Base-by-base conservation (phyloP, 208 protist genomes). In the Balamuthia mandrillaris region DNA sequence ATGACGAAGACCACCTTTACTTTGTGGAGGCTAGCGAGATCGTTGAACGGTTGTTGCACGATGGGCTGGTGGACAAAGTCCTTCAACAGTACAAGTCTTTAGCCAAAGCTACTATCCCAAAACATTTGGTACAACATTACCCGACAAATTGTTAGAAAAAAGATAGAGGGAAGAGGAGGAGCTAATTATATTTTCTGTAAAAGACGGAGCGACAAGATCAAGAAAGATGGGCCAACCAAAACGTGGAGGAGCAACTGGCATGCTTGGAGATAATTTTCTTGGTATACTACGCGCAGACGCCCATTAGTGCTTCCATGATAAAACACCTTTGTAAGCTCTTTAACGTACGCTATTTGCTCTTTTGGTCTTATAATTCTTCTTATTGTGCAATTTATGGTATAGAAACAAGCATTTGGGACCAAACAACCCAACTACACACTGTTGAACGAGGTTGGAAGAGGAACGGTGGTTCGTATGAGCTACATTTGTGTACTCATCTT, bases 201-300 rank as follows among this genome's bases (percentile, higher is more conserved):
- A 31, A 74, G 65, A 31, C 27, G 47, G 3, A n/a, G 33, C 39
- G 65, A 14, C 42, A 42, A 12, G 65, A 74, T 24, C 65, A 77
- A 54, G 68, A 56, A 16, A 35, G 31, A 27, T 77, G 68, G 68
- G 68, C 41, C 7, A 51, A 54, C 27, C 45, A 77, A 24, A 77
- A 77, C 18, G 31, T 54, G 2, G 68, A 77, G 33, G 68, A 77
- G 45, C 68, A 77, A 44, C 35, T 24, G 27, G n/a, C 52, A 1
- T 77, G 68, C 68, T 24, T 77, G 21, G 68, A 77, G 24, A 52
- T 54, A 16, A 3, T 77, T 9, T 77, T 77, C 39, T 35, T 77
- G 31, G 33, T 54, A 14, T 54, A 24, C 68, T 77, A 77, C 68
- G 6, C 1, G 18, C 42, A 51, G 2, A 14, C 39, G 0, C n/a